Evolutionary conservation across 2,329 filamentous ascomycete species (phyloP).

Genomic region (Taxawa tesnikishii): DNA sequence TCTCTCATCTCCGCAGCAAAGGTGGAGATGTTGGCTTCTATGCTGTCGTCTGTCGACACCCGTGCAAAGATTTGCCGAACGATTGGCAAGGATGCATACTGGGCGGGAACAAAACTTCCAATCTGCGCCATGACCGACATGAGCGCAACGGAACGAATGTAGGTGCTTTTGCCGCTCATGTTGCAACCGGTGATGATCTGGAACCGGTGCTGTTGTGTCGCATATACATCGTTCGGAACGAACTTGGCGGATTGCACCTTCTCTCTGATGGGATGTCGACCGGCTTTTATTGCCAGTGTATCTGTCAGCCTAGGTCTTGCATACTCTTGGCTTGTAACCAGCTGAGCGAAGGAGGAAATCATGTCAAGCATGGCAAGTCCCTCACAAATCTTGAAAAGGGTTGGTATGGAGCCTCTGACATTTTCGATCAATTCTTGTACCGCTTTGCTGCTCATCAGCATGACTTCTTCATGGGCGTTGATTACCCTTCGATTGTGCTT

Average conservation of each 20-base stretch:
- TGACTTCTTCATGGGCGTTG: constrained; percentile 71
- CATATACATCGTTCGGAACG: constrained; percentile 83
- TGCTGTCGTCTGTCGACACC: constrained; percentile 73
- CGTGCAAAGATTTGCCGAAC: constrained; percentile 76
- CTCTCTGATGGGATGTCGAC: constrained; percentile 69
- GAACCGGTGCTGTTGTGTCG: constrained; percentile 66
- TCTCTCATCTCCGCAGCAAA: constrained; percentile 95
- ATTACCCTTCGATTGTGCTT: constrained; percentile 65
- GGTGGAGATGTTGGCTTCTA: constrained; percentile 83
- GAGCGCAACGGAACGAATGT: constrained; percentile 75
- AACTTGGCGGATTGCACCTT: constrained; percentile 57
- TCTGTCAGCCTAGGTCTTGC: constrained; percentile 52
- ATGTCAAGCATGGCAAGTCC: constrained; percentile 70
- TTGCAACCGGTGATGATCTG: constrained; percentile 94
- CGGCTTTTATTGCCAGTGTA: constrained; percentile 59
- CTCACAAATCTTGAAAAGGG: constrained; percentile 75
- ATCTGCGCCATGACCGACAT: constrained; percentile 90
- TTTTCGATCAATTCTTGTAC: constrained; percentile 59
- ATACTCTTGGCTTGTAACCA: constrained; percentile 57
- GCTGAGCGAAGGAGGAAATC: constrained; percentile 55
- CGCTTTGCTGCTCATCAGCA: constrained; percentile 65
- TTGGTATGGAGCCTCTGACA: constrained; percentile 59
- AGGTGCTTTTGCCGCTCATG: constrained; percentile 96
- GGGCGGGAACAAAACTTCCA: constrained; percentile 78
- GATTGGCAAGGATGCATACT: constrained; percentile 71